A percentile compares a stretch with the other conserved stretches of the same genome.
phyloP scores from a whole-genome alignment of 352 stramenopile genomes.

The Pythium insidiosum region DNA sequence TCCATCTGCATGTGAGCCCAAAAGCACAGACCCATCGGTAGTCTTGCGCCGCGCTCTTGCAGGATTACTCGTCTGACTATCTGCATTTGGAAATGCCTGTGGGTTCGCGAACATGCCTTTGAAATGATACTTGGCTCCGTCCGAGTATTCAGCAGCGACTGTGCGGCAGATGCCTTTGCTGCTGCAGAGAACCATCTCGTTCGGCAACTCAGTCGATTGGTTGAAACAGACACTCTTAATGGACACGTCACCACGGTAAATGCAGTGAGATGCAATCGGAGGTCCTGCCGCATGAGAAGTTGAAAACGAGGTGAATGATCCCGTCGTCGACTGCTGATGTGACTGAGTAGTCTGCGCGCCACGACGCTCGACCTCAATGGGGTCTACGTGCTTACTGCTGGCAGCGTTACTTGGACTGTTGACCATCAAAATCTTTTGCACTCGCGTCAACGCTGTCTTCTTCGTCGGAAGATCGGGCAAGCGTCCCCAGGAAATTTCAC shows the following conservation, averaged over 20 bases:
- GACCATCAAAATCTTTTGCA: constrained; percentile 56
- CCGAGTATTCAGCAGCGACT: constrained; percentile 52
- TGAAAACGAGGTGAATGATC: too few relatives aligned
- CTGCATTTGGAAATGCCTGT: constrained; percentile 19
- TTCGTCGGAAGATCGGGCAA: constrained; percentile 54
- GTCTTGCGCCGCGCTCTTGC: too few relatives aligned
- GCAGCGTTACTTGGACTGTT: constrained; percentile 32
- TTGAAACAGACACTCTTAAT: constrained; percentile 86
- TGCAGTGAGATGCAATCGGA: too few relatives aligned
- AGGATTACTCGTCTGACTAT: too few relatives aligned
- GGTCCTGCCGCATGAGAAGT: too few relatives aligned
- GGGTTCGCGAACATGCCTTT: constrained; percentile 69
- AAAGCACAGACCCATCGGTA: not conserved
- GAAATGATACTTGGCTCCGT: constrained; percentile 72
- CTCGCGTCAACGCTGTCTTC: constrained; percentile 52
- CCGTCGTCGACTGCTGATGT: too few relatives aligned
- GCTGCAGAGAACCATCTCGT: constrained; percentile 71
- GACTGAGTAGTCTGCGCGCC: too few relatives aligned
- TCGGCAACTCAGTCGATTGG: constrained; percentile 28
- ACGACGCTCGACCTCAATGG: too few relatives aligned
- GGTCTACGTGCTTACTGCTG: too few relatives aligned
- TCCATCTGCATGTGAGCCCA: not conserved
- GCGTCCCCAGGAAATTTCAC: constrained; percentile 63
- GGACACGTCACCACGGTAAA: constrained; percentile 74
- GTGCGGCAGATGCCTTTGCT: constrained; percentile 70